Base-by-base conservation (phyloP, 139 green algal species). In the Micromonas commoda region DNA sequence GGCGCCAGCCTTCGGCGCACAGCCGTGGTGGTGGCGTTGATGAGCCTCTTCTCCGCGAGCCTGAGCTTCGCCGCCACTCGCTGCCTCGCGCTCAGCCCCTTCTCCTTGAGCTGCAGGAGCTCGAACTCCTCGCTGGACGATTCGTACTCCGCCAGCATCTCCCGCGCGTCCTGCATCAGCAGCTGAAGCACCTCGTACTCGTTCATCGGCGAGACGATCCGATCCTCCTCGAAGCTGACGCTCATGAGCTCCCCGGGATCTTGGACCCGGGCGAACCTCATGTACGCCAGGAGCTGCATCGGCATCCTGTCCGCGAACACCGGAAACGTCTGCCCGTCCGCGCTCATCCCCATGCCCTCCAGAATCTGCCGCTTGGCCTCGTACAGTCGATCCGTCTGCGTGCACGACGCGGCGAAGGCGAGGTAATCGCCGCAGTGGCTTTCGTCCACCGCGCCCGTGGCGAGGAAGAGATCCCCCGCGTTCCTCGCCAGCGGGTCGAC, bases 121-220 rank as follows among this genome's bases (percentile, higher is more conserved):
- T 75, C 68, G 33, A 61, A 38, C 37, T 96, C 90, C 74, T 97
- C 93, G 13, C 81, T 53, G 2, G 67, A 73, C 45, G 68, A 54
- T 31, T 77, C 64, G 79, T 95, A 97, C 0, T 68, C 79, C 3
- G 83, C 75, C 45, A 97, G 83, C 26, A 84, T 76, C 64, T 96
- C 91, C 0, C 91, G 83, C 71, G 88, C 91, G 64, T 98, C 94
- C 3, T 83, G 87, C 88, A 97, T 91, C 31, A 98, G 82, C 63
- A 98, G 80, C 85, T 96, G 90, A 76, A 98, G 86, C 64, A 96
- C 85, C 85, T 98, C 94, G 79, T 98, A 98, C 88, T 98, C 94
- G 82, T 98, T 98, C 77, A 92, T 86, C 71, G 89, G 86, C 53
- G 19, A 71, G 6, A 87, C 32, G n/a, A 86, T 78, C 34, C 72